Conservation (phyloP, 164 flowering plant genomes). For the Chimonanthus praecox region DNA sequence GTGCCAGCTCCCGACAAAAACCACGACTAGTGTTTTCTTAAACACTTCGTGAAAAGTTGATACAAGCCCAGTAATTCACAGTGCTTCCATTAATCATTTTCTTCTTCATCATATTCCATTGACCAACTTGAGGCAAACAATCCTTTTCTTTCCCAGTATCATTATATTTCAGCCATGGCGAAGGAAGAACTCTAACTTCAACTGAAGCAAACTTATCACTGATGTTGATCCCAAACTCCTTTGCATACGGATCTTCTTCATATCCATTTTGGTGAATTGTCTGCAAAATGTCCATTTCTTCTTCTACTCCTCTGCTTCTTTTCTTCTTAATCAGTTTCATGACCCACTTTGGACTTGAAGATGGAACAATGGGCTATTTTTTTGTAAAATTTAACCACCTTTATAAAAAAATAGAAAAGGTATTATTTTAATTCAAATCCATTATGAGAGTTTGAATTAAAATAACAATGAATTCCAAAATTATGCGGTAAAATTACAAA, state of each 20-base stretch:
- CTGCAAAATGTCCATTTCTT: conserved; percentile 16
- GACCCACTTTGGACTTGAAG: no score
- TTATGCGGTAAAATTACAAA: no score
- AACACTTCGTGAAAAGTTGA: conserved; percentile 52
- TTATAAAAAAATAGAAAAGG: no score
- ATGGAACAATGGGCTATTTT: no score
- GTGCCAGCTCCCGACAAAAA: conserved; percentile 51
- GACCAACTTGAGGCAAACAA: conserved; percentile 59
- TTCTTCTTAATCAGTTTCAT: no score
- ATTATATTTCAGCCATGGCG: conserved; percentile 69
- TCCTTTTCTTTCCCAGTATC: conserved; percentile 60
- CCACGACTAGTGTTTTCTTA: conserved; percentile 47
- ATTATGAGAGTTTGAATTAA: no score
- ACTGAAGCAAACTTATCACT: conserved; percentile 46
- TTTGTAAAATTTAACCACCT: no score
- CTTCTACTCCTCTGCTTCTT: no score
- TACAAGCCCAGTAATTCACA: conserved; percentile 55
- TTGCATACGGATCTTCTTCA: conserved; percentile 49
- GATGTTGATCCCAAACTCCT: conserved; percentile 55
- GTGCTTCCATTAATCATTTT: conserved; percentile 63
- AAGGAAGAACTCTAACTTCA: conserved; percentile 70
- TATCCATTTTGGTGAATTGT: conserved; percentile 47
- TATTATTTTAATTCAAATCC: no score
- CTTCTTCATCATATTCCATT: conserved; percentile 81
- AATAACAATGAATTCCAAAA: no score